A percentile compares a stretch with the other conserved stretches of the same genome.
These are phyloP conservation scores for Russula ochroleuca DNA, from an alignment of 768 basidiomycete species.

Conservation along the genomic window DNA sequence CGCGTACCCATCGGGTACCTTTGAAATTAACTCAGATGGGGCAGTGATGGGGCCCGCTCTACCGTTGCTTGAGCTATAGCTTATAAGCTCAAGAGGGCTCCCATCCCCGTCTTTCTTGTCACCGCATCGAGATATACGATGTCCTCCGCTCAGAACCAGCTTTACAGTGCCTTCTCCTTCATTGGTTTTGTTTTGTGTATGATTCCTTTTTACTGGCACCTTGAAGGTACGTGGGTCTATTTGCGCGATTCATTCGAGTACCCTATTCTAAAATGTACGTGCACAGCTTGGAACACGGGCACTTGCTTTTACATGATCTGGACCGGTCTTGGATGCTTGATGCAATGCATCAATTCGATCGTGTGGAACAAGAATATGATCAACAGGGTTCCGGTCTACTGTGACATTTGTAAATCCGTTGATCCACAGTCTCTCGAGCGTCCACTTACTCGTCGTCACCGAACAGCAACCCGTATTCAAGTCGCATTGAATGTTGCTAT, in stretches of 20 bases:
- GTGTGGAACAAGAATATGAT: conserved; percentile 63
- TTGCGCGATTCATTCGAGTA: neutral
- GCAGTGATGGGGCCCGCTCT: too few species aligned
- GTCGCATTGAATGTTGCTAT: conserved; percentile 38
- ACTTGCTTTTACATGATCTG: conserved; percentile 71
- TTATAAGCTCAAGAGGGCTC: neutral
- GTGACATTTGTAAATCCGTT: conserved; percentile 49
- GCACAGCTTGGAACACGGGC: conserved; percentile 59
- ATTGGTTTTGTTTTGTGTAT: conserved; percentile 45
- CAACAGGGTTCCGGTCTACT: conserved; percentile 46
- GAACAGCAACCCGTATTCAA: conserved; percentile 39
- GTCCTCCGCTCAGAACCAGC: conserved; percentile 19
- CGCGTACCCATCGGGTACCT: too few species aligned
- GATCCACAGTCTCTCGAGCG: neutral
- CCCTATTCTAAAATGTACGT: neutral
- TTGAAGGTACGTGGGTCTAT: conserved; percentile 38
- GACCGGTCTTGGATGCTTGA: conserved; percentile 55
- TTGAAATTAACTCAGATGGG: too few species aligned
- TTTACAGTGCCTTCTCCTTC: conserved; percentile 40
- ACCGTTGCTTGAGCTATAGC: too few species aligned
- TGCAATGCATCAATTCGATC: conserved; percentile 59
- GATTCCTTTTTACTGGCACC: conserved; percentile 54
- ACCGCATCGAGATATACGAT: neutral
- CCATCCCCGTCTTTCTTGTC: neutral
- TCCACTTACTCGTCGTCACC: neutral